These are phyloP conservation scores for Chimonanthus praecox DNA, from an alignment of 164 flowering plant species.

Conservation along the genomic window DNA sequence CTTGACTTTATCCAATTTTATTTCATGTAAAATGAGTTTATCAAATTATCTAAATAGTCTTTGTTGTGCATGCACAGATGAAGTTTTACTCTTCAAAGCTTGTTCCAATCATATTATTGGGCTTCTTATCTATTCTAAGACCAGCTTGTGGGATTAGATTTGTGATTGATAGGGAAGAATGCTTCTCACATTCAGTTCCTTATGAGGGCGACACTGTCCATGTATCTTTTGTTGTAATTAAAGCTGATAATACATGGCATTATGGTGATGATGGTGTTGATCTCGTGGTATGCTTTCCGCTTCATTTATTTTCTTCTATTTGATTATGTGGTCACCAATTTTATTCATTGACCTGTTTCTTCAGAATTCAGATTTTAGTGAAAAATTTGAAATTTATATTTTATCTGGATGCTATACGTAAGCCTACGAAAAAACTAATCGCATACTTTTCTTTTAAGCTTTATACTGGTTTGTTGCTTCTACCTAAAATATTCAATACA, in stretches of 20 bases:
- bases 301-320: background rate
- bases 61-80: slow-evolving; percentile 29
- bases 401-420: no score
- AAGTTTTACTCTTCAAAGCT: slow-evolving; percentile 9
- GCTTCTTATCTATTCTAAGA: slow-evolving; percentile 21
- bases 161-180: slow-evolving; percentile 87
- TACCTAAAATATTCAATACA: background rate
- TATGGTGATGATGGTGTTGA: slow-evolving; percentile 69
- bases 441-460: background rate
- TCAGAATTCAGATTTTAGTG: background rate
- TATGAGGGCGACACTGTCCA: slow-evolving; percentile 80
- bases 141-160: slow-evolving; percentile 63
- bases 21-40: background rate
- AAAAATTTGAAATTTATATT: background rate
- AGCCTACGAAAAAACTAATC: no score
- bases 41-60: background rate
- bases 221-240: slow-evolving; percentile 83
- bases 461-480: background rate
- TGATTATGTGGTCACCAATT: background rate
- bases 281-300: slow-evolving; percentile 69
- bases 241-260: slow-evolving; percentile 71
- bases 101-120: slow-evolving; percentile 8
- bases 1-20: no score
- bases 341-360: background rate
- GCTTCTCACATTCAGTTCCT: slow-evolving; percentile 71